Evolutionary conservation across 345 rosid species (phyloP).

Genomic region (Eutrema japonicum): DNA sequence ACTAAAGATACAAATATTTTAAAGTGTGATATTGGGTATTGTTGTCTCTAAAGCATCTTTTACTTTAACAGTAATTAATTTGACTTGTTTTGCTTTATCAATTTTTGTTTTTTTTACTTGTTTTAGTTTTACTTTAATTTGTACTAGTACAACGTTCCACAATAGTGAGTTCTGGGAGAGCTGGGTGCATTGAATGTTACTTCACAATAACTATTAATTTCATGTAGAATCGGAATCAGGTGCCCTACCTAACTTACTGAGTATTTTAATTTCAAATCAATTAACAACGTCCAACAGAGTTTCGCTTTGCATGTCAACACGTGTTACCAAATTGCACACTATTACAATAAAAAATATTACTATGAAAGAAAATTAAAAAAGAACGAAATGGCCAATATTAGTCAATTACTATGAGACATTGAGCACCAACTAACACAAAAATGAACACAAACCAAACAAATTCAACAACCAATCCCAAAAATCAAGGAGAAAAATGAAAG

Average conservation of each 20-base stretch:
- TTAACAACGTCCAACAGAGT: slow-evolving; percentile 16
- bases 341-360: not conserved
- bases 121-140: not conserved
- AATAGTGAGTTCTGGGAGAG: not conserved
- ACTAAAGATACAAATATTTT: not conserved
- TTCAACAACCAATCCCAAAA: slow-evolving; percentile 10
- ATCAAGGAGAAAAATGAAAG: not conserved
- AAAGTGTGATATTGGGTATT: slow-evolving; percentile 18
- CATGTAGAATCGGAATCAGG: slow-evolving; percentile 44
- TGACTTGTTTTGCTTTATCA: not conserved
- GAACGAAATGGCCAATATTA: not conserved
- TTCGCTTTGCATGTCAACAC: slow-evolving; percentile 35
- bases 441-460: not conserved
- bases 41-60: slow-evolving; percentile 39
- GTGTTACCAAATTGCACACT: slow-evolving; percentile 20
- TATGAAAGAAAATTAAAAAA: not conserved
- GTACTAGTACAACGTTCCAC: slow-evolving; percentile 16
- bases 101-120: not conserved
- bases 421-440: slow-evolving; percentile 14
- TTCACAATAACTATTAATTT: slow-evolving; percentile 21
- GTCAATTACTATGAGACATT: not conserved
- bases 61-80: slow-evolving; percentile 33
- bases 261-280: slow-evolving; percentile 29
- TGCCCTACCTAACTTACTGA: slow-evolving; percentile 33
- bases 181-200: slow-evolving; percentile 35